Base-by-base conservation (phyloP, 129 eudicot genomes). In the Glebionis coronaria region DNA sequence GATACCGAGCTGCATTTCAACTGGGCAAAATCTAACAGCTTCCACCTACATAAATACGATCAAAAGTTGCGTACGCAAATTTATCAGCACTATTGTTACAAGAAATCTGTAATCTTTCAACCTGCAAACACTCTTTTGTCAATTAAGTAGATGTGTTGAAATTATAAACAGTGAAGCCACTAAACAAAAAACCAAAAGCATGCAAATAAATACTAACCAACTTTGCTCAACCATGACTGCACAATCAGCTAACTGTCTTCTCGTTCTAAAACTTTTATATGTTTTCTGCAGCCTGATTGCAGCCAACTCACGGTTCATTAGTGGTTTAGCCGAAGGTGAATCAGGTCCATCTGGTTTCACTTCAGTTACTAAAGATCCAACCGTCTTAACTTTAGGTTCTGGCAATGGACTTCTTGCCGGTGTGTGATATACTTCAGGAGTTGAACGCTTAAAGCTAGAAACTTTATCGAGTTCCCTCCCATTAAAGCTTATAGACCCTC, bases 221-320 rank as follows among this genome's bases (percentile, higher is more conserved):
- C 82, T 80, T 55, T 90, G 90, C 78, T 90, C 97, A 9, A 71
- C 90, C 9, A 90, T 72, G 70, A 90, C 90, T 0, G 97, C 97
- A 71, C 97, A 90, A 75, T 90, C 97, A 46, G 97, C 95, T 25
- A 90, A 75, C 57, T 80, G 86, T 51, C 97, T 28, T 28, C 35
- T 28, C 4, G 5, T 28, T 28, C 35, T 3, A 28, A 28, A 28
- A 28, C 35, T 28, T 76, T 86, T 90, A 67, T 90, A 90, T 0
- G 87, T 82, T 65, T 90, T 90, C 79, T 90, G 97, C 80, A 90
- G 63, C 82, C 67, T 86, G 35, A 83, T 27, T 2, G 95, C 97
- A 35, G 97, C 97, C 53, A 38, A 38, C 73, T 85, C 65, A 56
- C 85, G 80, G 23, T 49, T 59, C 63, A 56, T 54, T 14, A 38